Conservation (phyloP, 2,329 filamentous ascomycete species). For the Ciborinia camelliae region DNA sequence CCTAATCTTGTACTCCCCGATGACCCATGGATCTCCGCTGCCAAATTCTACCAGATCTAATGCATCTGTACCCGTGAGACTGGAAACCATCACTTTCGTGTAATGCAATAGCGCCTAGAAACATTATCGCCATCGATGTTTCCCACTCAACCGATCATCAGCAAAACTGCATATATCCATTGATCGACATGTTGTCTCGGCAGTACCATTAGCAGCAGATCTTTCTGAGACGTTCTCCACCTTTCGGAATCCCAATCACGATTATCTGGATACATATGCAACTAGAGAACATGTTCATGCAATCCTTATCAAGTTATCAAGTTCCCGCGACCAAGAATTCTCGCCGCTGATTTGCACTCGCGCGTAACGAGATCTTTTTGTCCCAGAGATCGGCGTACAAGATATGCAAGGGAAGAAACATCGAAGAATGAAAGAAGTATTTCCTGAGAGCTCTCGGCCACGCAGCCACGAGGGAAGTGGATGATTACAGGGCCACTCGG, state of each 20-base stretch:
- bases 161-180: not conserved
- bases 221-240: slow-evolving; percentile 6
- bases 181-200: slow-evolving; percentile 7
- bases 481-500: not conserved
- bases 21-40: not conserved
- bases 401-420: not conserved
- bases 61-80: not conserved
- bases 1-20: not conserved
- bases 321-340: not conserved
- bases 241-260: not conserved
- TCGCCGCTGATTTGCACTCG: not conserved
- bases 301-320: not conserved
- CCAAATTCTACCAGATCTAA: slow-evolving; percentile 3
- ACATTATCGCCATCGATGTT: not conserved
- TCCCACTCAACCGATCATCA: not conserved
- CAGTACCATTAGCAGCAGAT: not conserved
- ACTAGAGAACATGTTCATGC: slow-evolving; percentile 1
- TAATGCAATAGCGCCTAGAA: not conserved
- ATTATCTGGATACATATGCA: slow-evolving; percentile 8
- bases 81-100: not conserved
- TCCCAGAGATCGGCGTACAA: not conserved
- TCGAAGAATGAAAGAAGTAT: slow-evolving; percentile 2
- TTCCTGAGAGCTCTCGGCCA: not conserved
- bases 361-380: not conserved
- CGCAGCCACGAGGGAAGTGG: not conserved